These are phyloP conservation scores for Arxiozyma heterogenica DNA, from an alignment of 1,139 yeast species.

Conservation along the genomic window DNA sequence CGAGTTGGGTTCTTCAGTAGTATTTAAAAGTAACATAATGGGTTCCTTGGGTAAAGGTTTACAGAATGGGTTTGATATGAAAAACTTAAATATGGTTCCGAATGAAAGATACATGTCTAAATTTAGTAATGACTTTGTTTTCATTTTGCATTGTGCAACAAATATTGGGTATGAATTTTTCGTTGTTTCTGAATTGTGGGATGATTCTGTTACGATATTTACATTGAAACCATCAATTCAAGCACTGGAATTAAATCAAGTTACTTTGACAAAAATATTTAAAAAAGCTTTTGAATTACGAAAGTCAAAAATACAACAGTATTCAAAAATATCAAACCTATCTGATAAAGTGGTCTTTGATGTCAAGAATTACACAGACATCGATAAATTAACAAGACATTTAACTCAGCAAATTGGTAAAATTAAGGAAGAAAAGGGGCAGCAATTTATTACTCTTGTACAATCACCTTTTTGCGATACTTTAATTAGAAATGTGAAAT, in stretches of 20 bases:
- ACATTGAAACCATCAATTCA: slow-evolving; percentile 59
- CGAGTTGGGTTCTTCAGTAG: slow-evolving; percentile 65
- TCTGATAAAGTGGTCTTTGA: slow-evolving; percentile 46
- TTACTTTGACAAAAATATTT: slow-evolving; percentile 45
- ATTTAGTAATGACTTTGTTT: slow-evolving; percentile 52
- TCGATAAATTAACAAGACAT: slow-evolving; percentile 43
- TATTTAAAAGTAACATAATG: slow-evolving; percentile 52
- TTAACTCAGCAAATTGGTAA: slow-evolving; percentile 46
- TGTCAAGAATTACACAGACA: slow-evolving; percentile 42
- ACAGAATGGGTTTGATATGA: slow-evolving; percentile 69
- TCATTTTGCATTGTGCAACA: slow-evolving; percentile 62
- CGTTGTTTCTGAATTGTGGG: slow-evolving; percentile 63
- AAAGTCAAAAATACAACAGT: slow-evolving; percentile 37
- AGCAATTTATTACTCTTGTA: slow-evolving; percentile 55
- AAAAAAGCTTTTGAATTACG: slow-evolving; percentile 43
- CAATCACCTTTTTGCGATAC: slow-evolving; percentile 60
- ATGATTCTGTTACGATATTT: slow-evolving; percentile 42
- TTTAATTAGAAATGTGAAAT: slow-evolving; percentile 37
- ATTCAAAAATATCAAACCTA: slow-evolving; percentile 43
- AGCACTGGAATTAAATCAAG: slow-evolving; percentile 60
- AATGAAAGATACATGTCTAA: slow-evolving; percentile 44
- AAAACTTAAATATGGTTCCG: slow-evolving; percentile 44
- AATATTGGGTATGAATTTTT: slow-evolving; percentile 66
- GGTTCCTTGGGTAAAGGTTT: slow-evolving; percentile 86
- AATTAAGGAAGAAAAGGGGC: slow-evolving; percentile 59